Evolutionary conservation across 169 alveolate species (phyloP).

Genomic region (Plasmodium fragile): DNA sequence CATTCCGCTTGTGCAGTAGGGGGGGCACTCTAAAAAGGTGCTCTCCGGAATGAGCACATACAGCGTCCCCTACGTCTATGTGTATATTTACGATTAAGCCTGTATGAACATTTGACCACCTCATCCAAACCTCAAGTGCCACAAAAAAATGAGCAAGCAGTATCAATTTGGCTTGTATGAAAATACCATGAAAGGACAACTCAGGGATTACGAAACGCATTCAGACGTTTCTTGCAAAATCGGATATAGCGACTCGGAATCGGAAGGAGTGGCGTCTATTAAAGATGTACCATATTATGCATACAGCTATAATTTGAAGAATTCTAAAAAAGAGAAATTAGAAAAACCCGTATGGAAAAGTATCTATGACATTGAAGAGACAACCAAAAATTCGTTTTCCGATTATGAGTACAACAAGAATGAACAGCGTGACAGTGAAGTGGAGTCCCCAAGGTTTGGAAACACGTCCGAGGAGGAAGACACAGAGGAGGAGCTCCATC

Average conservation of each 20-base stretch:
- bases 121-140: neutral
- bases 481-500: neutral
- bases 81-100: neutral
- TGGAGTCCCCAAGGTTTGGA: slow-evolving; percentile 72
- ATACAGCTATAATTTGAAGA: slow-evolving; percentile 7
- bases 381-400: slow-evolving; percentile 58
- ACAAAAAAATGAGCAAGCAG: slow-evolving; percentile 28
- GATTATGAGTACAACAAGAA: slow-evolving; percentile 59
- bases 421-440: slow-evolving; percentile 16
- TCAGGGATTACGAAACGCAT: slow-evolving; percentile 56
- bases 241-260: slow-evolving; percentile 74
- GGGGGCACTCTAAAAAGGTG: neutral
- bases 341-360: slow-evolving; percentile 73
- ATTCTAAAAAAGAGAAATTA: slow-evolving; percentile 63
- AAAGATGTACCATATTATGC: slow-evolving; percentile 64
- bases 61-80: neutral
- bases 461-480: slow-evolving; percentile 39
- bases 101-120: neutral
- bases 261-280: slow-evolving; percentile 73
- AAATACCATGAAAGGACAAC: slow-evolving; percentile 15
- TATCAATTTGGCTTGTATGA: slow-evolving; percentile 39
- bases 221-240: slow-evolving; percentile 71
- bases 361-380: slow-evolving; percentile 60
- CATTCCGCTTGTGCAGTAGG: neutral
- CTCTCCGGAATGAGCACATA: neutral